Percentiles rank a stretch among this genome's conserved stretches.
These are phyloP conservation scores for Neurospora cerealis DNA, from an alignment of 495 filamentous ascomycete genomes.

Conservation along the genomic window DNA sequence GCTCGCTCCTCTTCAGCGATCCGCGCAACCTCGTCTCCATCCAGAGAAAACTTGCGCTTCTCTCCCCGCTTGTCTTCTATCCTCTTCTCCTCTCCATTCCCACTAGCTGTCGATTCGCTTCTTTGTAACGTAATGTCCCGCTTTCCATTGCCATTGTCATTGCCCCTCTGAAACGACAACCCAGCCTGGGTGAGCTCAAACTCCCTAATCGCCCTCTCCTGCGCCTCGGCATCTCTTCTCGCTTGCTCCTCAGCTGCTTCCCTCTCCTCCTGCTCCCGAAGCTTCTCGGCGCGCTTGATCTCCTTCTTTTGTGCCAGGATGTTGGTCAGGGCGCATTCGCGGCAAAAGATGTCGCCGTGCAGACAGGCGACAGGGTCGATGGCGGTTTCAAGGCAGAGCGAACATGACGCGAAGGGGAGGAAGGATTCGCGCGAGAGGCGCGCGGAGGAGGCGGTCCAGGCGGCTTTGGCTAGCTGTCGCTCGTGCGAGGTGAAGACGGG, in stretches of 20 bases:
- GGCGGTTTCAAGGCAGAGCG: conserved; percentile 77
- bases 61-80: conserved; percentile 36
- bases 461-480: conserved; percentile 62
- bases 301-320: conserved; percentile 86
- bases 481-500: conserved; percentile 95
- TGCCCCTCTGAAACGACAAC: conserved; percentile 45
- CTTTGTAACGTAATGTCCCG: conserved; percentile 11
- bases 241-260: conserved; percentile 45
- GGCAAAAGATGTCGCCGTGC: conserved; percentile 90
- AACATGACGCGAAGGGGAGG: conserved; percentile 84
- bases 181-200: conserved; percentile 63
- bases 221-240: conserved; percentile 48
- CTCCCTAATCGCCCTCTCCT: conserved; percentile 45
- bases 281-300: conserved; percentile 71
- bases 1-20: conserved; percentile 61
- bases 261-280: conserved; percentile 46
- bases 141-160: conserved; percentile 24
- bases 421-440: conserved; percentile 87
- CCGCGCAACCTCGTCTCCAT: conserved; percentile 66
- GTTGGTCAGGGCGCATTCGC: conserved; percentile 88
- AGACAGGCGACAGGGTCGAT: conserved; percentile 64
- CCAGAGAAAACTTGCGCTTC: conserved; percentile 76
- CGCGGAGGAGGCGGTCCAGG: conserved; percentile 76
- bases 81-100: neutral
- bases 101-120: neutral